Percentiles rank a stretch among this genome's conserved stretches.
Conservation (phyloP, 495 filamentous ascomycete genomes). For the Lasiosphaeris hirsuta region DNA sequence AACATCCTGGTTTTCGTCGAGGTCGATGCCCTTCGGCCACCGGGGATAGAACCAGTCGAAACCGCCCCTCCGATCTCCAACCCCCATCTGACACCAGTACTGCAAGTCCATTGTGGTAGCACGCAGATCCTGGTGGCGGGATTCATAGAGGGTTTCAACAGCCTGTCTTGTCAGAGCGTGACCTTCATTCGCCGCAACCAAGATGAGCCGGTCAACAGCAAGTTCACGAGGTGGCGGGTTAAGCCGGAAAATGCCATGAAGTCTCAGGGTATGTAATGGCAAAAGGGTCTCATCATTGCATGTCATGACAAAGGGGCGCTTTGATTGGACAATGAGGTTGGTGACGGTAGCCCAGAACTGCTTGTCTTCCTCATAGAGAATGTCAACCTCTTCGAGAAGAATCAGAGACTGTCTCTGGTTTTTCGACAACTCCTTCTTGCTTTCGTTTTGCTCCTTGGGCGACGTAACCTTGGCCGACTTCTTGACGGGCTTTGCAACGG, state of each 20-base stretch:
- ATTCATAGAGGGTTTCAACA: slow-evolving; percentile 64
- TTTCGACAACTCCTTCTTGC: slow-evolving; percentile 44
- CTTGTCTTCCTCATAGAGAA: slow-evolving; percentile 91
- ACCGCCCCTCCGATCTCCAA: slow-evolving; percentile 84
- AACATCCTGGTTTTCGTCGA: slow-evolving; percentile 60
- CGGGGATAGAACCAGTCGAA: slow-evolving; percentile 83
- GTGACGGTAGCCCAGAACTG: slow-evolving; percentile 87
- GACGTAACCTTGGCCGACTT: slow-evolving; percentile 13
- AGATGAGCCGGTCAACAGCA: slow-evolving; percentile 73
- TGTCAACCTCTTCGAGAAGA: slow-evolving; percentile 88
- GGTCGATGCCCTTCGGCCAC: slow-evolving; percentile 66
- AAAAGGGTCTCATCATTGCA: slow-evolving; percentile 84
- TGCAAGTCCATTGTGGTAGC: slow-evolving; percentile 82
- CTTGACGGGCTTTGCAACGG: slow-evolving; percentile 23
- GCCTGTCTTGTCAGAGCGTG: slow-evolving; percentile 71
- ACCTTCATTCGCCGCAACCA: slow-evolving; percentile 86
- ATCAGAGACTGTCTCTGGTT: slow-evolving; percentile 91
- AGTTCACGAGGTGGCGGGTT: slow-evolving; percentile 62
- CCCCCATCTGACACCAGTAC: slow-evolving; percentile 94
- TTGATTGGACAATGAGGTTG: slow-evolving; percentile 74
- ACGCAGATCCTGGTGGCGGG: slow-evolving; percentile 67
- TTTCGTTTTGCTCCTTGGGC: slow-evolving; percentile 22
- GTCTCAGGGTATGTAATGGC: slow-evolving; percentile 62
- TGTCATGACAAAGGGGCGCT: slow-evolving; percentile 88
- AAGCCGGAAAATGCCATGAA: slow-evolving; percentile 88